Percentiles rank a stretch among this genome's conserved stretches.
Conservation (phyloP, 768 basidiomycete species). For the Trametes meyenii region DNA sequence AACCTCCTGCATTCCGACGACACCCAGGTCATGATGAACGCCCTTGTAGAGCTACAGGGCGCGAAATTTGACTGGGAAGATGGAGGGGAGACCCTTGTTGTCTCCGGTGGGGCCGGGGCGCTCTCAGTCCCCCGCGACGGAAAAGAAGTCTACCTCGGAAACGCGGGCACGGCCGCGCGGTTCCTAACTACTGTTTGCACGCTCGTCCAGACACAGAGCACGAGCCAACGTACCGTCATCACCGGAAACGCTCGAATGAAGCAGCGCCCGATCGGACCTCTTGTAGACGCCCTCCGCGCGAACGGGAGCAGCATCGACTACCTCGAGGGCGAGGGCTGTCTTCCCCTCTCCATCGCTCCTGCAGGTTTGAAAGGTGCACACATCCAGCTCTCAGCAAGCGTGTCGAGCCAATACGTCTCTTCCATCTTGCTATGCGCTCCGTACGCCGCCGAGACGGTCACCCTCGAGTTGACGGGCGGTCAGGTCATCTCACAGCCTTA, state of each 20-base stretch:
- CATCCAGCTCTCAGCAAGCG: constrained; percentile 88
- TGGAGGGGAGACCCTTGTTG: constrained; percentile 92
- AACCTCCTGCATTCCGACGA: constrained; percentile 97
- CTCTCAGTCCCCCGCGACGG: constrained; percentile 77
- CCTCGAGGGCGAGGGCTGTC: constrained; percentile 78
- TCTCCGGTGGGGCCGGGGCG: constrained; percentile 81
- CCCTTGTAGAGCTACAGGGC: constrained; percentile 89
- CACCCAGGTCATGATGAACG: constrained; percentile 99
- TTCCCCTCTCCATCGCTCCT: constrained; percentile 85
- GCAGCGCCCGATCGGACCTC: constrained; percentile 93
- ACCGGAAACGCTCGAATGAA: constrained; percentile 99
- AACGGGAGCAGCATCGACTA: constrained; percentile 84
- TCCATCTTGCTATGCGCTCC: constrained; percentile 96
- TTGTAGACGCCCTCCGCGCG: constrained; percentile 84
- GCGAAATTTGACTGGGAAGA: constrained; percentile 96
- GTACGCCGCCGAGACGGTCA: constrained; percentile 82
- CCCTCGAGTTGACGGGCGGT: constrained; percentile 88
- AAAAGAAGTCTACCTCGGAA: constrained; percentile 93
- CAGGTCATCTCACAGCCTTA: constrained; percentile 98
- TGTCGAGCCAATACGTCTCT: constrained; percentile 98
- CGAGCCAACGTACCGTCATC: constrained; percentile 67
- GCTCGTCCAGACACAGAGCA: constrained; percentile 59
- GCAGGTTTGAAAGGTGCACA: constrained; percentile 79
- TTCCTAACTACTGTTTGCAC: constrained; percentile 98
- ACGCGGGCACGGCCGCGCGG: constrained; percentile 96